phyloP scores from a whole-genome alignment of 2,329 filamentous ascomycete genomes.

The Penicillium sp. region DNA sequence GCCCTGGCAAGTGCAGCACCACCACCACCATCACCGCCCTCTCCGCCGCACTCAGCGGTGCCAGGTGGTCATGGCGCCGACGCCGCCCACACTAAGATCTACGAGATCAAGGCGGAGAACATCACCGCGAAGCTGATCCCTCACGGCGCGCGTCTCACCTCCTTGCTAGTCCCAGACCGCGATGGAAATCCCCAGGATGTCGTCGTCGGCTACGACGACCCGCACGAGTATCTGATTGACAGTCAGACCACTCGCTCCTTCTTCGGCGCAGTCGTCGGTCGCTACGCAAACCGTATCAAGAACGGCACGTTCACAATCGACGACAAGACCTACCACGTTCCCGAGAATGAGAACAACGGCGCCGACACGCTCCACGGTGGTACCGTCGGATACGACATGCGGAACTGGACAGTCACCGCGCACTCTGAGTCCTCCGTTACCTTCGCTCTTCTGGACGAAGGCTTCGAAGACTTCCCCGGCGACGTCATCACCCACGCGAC shows the following conservation, averaged over 20 bases:
- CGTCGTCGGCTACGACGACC: conserved; percentile 50
- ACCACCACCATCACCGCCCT: conserved; percentile 13
- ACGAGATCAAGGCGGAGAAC: conserved; percentile 46
- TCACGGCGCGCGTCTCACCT: conserved; percentile 48
- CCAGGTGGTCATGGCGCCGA: not conserved
- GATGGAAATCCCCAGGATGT: conserved; percentile 50
- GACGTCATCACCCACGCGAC: conserved; percentile 47
- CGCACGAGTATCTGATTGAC: conserved; percentile 44
- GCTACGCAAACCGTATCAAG: conserved; percentile 55
- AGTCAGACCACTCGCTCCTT: conserved; percentile 47
- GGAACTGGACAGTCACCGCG: conserved; percentile 49
- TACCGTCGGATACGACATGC: conserved; percentile 46
- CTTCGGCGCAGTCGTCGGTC: conserved; percentile 49
- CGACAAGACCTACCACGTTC: conserved; percentile 46
- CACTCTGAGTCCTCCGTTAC: conserved; percentile 43
- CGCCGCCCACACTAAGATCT: conserved; percentile 39
- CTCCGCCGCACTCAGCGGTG: conserved; percentile 10
- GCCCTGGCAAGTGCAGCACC: conserved; percentile 24
- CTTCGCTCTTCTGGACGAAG: conserved; percentile 46
- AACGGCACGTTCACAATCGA: conserved; percentile 55
- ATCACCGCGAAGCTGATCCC: conserved; percentile 49
- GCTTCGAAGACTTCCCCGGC: conserved; percentile 46
- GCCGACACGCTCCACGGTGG: conserved; percentile 53
- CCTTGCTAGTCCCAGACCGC: conserved; percentile 50
- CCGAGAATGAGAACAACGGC: conserved; percentile 51